Conservation (phyloP, 768 basidiomycete species). For the Lanmaoa rubissima region DNA sequence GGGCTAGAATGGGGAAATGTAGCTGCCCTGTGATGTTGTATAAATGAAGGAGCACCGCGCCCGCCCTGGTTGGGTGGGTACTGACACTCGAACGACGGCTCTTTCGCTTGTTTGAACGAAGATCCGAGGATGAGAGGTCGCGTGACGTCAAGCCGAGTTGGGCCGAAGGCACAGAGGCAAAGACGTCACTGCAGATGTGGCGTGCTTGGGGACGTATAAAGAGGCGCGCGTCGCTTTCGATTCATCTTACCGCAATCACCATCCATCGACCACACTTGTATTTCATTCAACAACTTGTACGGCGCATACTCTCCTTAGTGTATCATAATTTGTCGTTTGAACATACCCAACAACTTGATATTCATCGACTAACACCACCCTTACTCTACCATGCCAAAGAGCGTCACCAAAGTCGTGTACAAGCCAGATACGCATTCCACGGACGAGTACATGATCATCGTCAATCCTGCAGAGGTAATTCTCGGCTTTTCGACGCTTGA, state of each 20-base stretch:
- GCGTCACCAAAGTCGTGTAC: conserved; percentile 71
- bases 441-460: conserved; percentile 70
- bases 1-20: conserved; percentile 28
- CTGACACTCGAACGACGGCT: neutral
- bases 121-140: conserved; percentile 18
- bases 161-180: conserved; percentile 4
- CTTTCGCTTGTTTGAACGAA: neutral
- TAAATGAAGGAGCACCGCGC: neutral
- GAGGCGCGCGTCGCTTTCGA: conserved; percentile 10
- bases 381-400: conserved; percentile 39
- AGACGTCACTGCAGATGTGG: conserved; percentile 25
- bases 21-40: conserved; percentile 15
- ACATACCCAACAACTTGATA: conserved; percentile 10
- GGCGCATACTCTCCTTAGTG: conserved; percentile 3
- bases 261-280: conserved; percentile 4
- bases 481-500: conserved; percentile 2
- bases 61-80: neutral
- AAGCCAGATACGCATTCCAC: conserved; percentile 71
- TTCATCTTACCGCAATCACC: neutral
- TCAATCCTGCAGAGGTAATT: conserved; percentile 62
- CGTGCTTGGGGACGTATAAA: conserved; percentile 23
- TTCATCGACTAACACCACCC: conserved; percentile 3
- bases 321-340: conserved; percentile 13
- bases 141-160: conserved; percentile 27
- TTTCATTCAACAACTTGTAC: neutral